Evolutionary conservation across 768 basidiomycete genomes (phyloP).

Genomic region (Crepidotus variabilis): DNA sequence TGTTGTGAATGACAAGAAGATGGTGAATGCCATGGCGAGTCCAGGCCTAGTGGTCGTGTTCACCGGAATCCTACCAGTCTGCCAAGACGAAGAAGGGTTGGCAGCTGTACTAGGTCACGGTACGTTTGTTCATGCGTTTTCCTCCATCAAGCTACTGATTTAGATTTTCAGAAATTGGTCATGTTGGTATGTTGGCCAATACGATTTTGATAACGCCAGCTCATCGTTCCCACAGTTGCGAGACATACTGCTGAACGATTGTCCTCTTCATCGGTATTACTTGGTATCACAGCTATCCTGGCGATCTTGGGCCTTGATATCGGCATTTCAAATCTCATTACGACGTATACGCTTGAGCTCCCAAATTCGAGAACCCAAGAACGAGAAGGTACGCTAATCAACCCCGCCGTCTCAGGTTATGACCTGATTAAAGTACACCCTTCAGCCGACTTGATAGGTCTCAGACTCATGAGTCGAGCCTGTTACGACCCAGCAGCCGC

Average conservation of each 20-base stretch:
- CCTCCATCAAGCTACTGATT: not conserved
- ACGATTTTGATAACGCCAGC: not conserved
- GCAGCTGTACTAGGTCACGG: slow-evolving; percentile 86
- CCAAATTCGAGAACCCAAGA: slow-evolving; percentile 86
- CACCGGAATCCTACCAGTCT: slow-evolving; percentile 82
- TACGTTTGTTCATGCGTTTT: slow-evolving; percentile 23
- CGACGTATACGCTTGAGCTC: slow-evolving; percentile 56
- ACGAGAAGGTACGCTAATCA: slow-evolving; percentile 55
- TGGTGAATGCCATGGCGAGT: slow-evolving; percentile 75
- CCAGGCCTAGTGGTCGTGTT: slow-evolving; percentile 87
- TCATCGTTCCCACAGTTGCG: slow-evolving; percentile 25
- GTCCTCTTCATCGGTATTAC: slow-evolving; percentile 38
- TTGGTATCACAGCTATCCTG: slow-evolving; percentile 38
- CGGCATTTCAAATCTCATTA: slow-evolving; percentile 43
- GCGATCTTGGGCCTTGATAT: slow-evolving; percentile 52
- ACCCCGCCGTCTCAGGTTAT: not conserved
- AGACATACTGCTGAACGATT: slow-evolving; percentile 52
- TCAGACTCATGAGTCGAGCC: slow-evolving; percentile 75
- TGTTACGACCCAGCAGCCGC: slow-evolving; percentile 84
- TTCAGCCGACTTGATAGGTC: slow-evolving; percentile 81
- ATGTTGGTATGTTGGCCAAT: slow-evolving; percentile 45
- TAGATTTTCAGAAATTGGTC: slow-evolving; percentile 65
- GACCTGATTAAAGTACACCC: not conserved
- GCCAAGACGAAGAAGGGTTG: slow-evolving; percentile 73
- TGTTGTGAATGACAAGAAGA: slow-evolving; percentile 68